Evolutionary conservation across 768 basidiomycete genomes (phyloP), one percentile per base, ranked within the genome.

Genomic region (Dioszegia hungarica): DNA sequence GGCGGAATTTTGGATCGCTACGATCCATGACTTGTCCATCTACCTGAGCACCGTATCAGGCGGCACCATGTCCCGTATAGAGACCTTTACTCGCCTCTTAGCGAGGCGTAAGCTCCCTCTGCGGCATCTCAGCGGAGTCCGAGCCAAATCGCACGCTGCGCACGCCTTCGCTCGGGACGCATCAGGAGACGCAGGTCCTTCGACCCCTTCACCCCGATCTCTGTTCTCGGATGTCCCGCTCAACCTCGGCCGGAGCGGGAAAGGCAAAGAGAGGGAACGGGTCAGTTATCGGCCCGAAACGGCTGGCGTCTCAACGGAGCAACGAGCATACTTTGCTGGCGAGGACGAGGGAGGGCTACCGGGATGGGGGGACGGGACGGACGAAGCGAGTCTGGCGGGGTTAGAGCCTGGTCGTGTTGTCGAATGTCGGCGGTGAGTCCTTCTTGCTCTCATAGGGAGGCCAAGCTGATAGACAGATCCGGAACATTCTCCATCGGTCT

Each of bases 391-490:
- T 19, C 28, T 57, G 10, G 28, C 51, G 19, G 66, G 60, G 0
- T 22, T 68, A 33, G 64, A 68, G 38, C 34, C 28, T 41, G 67
- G 67, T 24, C 39, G 64, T 15, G 59, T 71, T 0, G 66, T 71
- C 1, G 69, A 71, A 39, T 61, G 62, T 31, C 36, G 70, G 46
- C 43, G 70, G 70, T 68, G 43, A 57, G 49, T 37, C 24, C 27
- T 33, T 4, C 10, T 10, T 10, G 24, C 22, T 15, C 17, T 5
- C 20, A 6, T 33, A 6, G 31, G 31, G 31, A n/a, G n/a, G n/a
- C 14, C 19, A 6, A 20, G 25, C 19, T 11, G 36, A 2, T 19
- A 12, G 24, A 49, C 28, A 70, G 68, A 54, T 60, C 59, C 24
- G 64, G 62, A 8, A 40, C 25, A 10, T 48, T 24, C 2, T 43